These are phyloP conservation scores for Trifolium subterraneum DNA, from an alignment of 306 rosid genomes.

Conservation along the genomic window DNA sequence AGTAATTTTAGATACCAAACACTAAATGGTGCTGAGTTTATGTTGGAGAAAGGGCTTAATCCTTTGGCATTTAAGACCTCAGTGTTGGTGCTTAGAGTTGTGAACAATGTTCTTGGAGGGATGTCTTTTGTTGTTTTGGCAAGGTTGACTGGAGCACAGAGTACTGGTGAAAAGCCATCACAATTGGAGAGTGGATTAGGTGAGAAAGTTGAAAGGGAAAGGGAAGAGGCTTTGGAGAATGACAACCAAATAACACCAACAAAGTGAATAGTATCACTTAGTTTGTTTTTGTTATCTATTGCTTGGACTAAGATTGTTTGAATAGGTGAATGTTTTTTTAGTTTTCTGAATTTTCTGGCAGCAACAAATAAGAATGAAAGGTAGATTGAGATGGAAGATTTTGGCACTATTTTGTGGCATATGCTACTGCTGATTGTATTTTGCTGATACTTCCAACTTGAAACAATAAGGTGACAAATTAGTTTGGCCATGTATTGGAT, in stretches of 20 bases:
- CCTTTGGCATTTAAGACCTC: slow-evolving; percentile 81
- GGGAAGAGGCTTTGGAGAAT: slow-evolving; percentile 51
- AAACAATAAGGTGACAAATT: slow-evolving; percentile 44
- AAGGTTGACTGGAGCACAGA: slow-evolving; percentile 82
- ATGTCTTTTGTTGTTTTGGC: slow-evolving; percentile 87
- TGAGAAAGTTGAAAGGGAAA: slow-evolving; percentile 45
- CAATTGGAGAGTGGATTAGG: slow-evolving; percentile 43
- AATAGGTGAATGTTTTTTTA: slow-evolving; percentile 26
- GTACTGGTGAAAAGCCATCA: slow-evolving; percentile 44
- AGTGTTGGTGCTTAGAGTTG: slow-evolving; percentile 72
- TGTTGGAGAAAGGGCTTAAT: slow-evolving; percentile 69
- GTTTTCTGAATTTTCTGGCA: slow-evolving; percentile 27
- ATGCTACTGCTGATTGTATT: slow-evolving; percentile 28
- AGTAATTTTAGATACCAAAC: slow-evolving; percentile 86
- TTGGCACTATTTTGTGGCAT: slow-evolving; percentile 32
- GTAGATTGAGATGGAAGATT: slow-evolving; percentile 28
- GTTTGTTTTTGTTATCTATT: slow-evolving; percentile 20
- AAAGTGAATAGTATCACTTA: slow-evolving; percentile 54
- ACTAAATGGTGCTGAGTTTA: slow-evolving; percentile 69
- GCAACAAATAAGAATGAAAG: slow-evolving; percentile 36
- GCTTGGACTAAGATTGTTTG: slow-evolving; percentile 35
- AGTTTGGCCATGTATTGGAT: slow-evolving; percentile 33
- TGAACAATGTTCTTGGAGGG: slow-evolving; percentile 91
- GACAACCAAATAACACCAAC: slow-evolving; percentile 58
- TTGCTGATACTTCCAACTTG: slow-evolving; percentile 29